Evolutionary conservation across 805 yeast species (phyloP).

Genomic region (Suhomyces faveliae): DNA sequence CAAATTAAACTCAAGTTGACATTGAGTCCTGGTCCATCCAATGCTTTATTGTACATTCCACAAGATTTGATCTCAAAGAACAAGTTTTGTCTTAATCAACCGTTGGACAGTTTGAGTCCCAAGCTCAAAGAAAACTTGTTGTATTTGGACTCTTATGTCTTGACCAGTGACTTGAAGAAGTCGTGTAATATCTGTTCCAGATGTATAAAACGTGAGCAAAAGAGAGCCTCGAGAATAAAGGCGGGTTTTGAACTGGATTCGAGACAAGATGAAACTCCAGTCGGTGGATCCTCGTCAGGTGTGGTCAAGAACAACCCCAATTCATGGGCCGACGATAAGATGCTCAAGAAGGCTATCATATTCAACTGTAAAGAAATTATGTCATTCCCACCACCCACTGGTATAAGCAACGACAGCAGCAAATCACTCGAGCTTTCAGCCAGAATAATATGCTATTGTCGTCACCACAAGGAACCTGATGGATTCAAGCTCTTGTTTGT

Average conservation of each 20-base stretch:
- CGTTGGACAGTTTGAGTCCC: constrained; percentile 43
- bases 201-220: constrained; percentile 89
- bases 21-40: constrained; percentile 75
- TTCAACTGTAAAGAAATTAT: constrained; percentile 90
- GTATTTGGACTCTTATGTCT: constrained; percentile 76
- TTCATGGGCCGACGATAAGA: constrained; percentile 71
- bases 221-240: constrained; percentile 91
- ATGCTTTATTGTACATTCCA: constrained; percentile 74
- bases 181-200: constrained; percentile 79
- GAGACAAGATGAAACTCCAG: constrained; percentile 13
- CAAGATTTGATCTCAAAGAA: constrained; percentile 86
- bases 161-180: constrained; percentile 49
- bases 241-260: constrained; percentile 41
- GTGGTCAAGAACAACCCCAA: constrained; percentile 54
- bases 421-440: constrained; percentile 54
- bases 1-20: constrained; percentile 77
- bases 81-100: constrained; percentile 64
- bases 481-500: constrained; percentile 79
- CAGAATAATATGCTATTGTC: constrained; percentile 90
- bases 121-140: constrained; percentile 51
- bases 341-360: constrained; percentile 78
- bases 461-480: constrained; percentile 86
- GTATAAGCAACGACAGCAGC: constrained; percentile 28
- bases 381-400: constrained; percentile 62
- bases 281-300: constrained; percentile 20